Percentiles rank a stretch among this genome's conserved stretches.
These are phyloP conservation scores for Lasiodiplodia sp. DNA, from an alignment of 2,329 filamentous ascomycete genomes.

Conservation along the genomic window DNA sequence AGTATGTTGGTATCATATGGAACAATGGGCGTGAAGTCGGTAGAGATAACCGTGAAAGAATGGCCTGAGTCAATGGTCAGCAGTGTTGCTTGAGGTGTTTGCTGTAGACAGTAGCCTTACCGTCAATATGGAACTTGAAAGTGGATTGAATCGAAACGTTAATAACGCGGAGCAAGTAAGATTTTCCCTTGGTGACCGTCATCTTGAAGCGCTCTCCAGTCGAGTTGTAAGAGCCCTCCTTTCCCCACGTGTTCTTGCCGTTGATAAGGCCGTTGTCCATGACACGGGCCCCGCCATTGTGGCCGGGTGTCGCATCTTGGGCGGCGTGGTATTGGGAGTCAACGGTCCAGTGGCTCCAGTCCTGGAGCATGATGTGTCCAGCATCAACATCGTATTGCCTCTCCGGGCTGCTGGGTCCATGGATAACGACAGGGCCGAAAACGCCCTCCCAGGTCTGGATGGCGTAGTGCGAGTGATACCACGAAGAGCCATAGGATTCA, in stretches of 20 bases:
- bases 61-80: slow-evolving; percentile 43
- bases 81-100: background rate
- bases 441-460: slow-evolving; percentile 47
- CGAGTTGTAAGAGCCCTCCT: slow-evolving; percentile 42
- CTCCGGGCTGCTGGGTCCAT: slow-evolving; percentile 46
- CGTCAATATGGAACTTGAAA: slow-evolving; percentile 54
- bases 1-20: slow-evolving; percentile 49
- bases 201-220: slow-evolving; percentile 44
- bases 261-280: slow-evolving; percentile 59
- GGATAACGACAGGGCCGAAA: slow-evolving; percentile 48
- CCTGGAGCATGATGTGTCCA: slow-evolving; percentile 49
- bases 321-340: slow-evolving; percentile 35
- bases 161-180: slow-evolving; percentile 65
- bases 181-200: slow-evolving; percentile 55
- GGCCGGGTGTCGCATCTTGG: slow-evolving; percentile 40
- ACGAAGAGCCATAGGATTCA: slow-evolving; percentile 46
- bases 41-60: slow-evolving; percentile 51
- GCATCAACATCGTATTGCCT: slow-evolving; percentile 47
- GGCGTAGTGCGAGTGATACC: slow-evolving; percentile 42
- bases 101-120: slow-evolving; percentile 19
- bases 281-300: slow-evolving; percentile 42
- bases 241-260: slow-evolving; percentile 62
- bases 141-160: slow-evolving; percentile 56
- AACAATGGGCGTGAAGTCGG: slow-evolving; percentile 53
- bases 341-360: slow-evolving; percentile 46